Conservation (phyloP, 208 protist species). For the Crithidia bombi region DNA sequence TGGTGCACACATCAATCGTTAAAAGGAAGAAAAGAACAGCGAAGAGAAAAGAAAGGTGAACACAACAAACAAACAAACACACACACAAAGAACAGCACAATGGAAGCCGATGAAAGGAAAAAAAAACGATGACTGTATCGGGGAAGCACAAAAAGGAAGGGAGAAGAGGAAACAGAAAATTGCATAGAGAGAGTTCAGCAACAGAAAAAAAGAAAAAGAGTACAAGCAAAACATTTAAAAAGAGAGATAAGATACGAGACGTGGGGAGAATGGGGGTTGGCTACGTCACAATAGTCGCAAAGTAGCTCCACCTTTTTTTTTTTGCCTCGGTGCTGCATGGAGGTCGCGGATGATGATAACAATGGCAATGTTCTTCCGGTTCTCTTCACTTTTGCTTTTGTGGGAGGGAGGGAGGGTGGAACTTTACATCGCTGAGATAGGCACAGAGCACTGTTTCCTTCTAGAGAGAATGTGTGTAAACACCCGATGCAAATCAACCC, state of each 20-base stretch:
- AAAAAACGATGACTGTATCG: not conserved
- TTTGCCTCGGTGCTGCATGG: too few species aligned
- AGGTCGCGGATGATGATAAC: too few species aligned
- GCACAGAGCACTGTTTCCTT: too few species aligned
- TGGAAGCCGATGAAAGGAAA: not conserved
- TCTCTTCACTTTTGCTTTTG: too few species aligned
- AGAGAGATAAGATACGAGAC: not conserved
- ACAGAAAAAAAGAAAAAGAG: conserved; percentile 3
- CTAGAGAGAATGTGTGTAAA: too few species aligned
- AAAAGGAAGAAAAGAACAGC: conserved; percentile 17
- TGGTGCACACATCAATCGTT: not conserved
- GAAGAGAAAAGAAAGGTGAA: conserved; percentile 12
- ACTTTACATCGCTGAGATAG: too few species aligned
- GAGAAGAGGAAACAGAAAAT: not conserved
- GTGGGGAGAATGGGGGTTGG: too few species aligned
- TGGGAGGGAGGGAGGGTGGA: too few species aligned
- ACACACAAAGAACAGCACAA: conserved; percentile 20
- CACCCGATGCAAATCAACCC: too few species aligned
- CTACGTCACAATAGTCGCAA: too few species aligned
- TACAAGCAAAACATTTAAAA: not conserved
- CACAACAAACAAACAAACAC: not conserved
- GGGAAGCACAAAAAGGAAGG: too few species aligned
- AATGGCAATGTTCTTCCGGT: too few species aligned
- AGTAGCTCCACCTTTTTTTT: conserved; percentile 8
- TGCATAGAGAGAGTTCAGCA: not conserved